Evolutionary conservation across 768 basidiomycete species (phyloP).

Genomic region (Psilocybe sp.): DNA sequence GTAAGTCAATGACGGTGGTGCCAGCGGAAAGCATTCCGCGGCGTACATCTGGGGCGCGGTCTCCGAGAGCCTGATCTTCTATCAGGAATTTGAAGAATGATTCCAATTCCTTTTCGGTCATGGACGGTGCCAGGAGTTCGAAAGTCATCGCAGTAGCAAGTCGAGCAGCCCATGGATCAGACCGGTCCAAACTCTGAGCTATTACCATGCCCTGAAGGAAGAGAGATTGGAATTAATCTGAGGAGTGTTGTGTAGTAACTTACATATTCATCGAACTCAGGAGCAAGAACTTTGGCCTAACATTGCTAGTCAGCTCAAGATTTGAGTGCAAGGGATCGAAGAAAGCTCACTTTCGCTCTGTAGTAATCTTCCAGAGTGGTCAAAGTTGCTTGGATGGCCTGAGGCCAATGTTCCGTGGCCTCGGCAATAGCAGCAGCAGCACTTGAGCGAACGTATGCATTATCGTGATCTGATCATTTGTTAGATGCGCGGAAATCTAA

Average conservation of each 20-base stretch:
- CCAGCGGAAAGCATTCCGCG: constrained; percentile 87
- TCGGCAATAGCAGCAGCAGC: constrained; percentile 72
- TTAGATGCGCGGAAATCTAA: not conserved
- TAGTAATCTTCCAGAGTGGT: constrained; percentile 66
- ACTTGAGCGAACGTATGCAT: constrained; percentile 76
- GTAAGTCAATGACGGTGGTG: constrained; percentile 75
- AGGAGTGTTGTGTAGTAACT: constrained; percentile 20
- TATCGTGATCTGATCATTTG: constrained; percentile 60
- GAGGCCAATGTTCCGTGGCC: constrained; percentile 71
- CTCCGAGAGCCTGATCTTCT: constrained; percentile 83
- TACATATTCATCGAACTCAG: constrained; percentile 93
- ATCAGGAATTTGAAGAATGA: constrained; percentile 86
- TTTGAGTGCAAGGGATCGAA: not conserved
- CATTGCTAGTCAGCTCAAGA: not conserved
- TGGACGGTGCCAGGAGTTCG: constrained; percentile 61
- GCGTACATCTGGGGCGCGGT: constrained; percentile 77
- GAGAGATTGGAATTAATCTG: constrained; percentile 3
- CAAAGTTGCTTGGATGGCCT: constrained; percentile 46
- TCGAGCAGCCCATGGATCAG: constrained; percentile 87
- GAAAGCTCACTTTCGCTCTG: constrained; percentile 65
- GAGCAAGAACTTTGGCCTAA: constrained; percentile 81
- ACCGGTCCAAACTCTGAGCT: constrained; percentile 76
- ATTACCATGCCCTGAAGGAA: constrained; percentile 83
- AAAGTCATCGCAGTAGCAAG: constrained; percentile 72
- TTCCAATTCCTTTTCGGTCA: constrained; percentile 59